Base-by-base conservation (phyloP, 768 basidiomycete species). In the Lyophyllum semitale region DNA sequence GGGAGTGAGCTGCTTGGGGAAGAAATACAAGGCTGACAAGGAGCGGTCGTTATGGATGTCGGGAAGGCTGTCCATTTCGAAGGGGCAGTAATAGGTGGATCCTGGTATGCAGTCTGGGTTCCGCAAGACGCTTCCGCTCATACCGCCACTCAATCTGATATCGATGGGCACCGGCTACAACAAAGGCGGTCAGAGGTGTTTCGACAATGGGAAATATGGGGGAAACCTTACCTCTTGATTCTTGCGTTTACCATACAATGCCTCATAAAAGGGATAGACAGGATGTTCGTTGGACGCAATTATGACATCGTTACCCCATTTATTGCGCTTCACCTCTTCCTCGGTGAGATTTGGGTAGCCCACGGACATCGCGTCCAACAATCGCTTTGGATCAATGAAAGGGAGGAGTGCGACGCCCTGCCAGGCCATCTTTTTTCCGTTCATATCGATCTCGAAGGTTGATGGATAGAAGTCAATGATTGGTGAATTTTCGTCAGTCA, bases 351-450 rank as follows among this genome's bases (percentile, higher is more conserved):
- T 84, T 48, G 77, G 72, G 67, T 89, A 89, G 58, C 75, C 79
- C 12, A 77, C 68, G 8, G 77, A 82, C 89, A 99, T 93, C 3
- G 95, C 93, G 30, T 84, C 87, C 51, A 98, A 74, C 23, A 99
- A 73, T 30, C 95, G 83, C 52, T 80, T 81, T 68, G 87, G 80
- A 66, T 98, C 92, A 59, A 99, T 98, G 77, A 98, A 99, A 0
- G 97, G 95, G 20, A 99, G 77, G 8, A 99, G 77, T 0, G 97
- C 95, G 53, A 99, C 94, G 51, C 97, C 97, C 71, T 99, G 96
- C 97, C 97, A 99, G 7, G 91, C 81, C 95, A 98, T 98, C 73
- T 91, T 92, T 76, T 98, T 98, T 55, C 97, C 97, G 66, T 99
- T 99, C 97, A 99, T 99, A 71, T 99, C 97, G 65, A 98, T 88